These are phyloP conservation scores for Umbellularia californica DNA, from an alignment of 164 flowering plant species.

Conservation along the genomic window DNA sequence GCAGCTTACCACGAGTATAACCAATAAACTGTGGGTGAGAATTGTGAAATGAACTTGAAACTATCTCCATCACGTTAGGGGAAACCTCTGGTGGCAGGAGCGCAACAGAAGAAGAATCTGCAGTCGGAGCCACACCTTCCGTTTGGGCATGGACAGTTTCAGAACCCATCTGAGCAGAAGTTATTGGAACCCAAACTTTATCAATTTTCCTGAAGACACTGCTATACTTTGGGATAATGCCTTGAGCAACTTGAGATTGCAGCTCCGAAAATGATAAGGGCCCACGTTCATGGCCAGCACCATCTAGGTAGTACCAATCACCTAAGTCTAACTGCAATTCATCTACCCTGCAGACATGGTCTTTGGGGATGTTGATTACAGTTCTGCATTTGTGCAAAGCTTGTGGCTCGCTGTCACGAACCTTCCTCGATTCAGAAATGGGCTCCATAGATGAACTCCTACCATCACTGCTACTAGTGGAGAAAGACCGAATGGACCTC, in stretches of 20 bases:
- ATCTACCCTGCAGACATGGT: constrained; percentile 53
- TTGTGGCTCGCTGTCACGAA: constrained; percentile 30
- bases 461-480: constrained; percentile 38
- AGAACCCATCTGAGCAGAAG: constrained; percentile 29
- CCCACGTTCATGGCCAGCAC: constrained; percentile 86
- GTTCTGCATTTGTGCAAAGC: constrained; percentile 28
- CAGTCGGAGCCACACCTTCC: constrained; percentile 19
- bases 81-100: constrained; percentile 17
- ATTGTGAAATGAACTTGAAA: constrained; percentile 45
- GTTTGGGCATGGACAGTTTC: constrained; percentile 19
- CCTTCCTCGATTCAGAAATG: constrained; percentile 31
- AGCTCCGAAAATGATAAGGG: constrained; percentile 64
- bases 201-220: constrained; percentile 83
- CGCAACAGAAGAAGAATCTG: constrained; percentile 25
- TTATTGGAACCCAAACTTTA: constrained; percentile 85
- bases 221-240: constrained; percentile 51
- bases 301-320: constrained; percentile 94
- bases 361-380: constrained; percentile 52
- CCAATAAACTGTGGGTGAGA: constrained; percentile 92
- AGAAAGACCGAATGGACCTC: constrained; percentile 39
- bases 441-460: constrained; percentile 48
- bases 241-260: constrained; percentile 60
- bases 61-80: constrained; percentile 10
- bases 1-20: constrained; percentile 82
- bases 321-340: constrained; percentile 81